phyloP scores from a whole-genome alignment of 1,139 yeast genomes.

The Candida sp. region DNA sequence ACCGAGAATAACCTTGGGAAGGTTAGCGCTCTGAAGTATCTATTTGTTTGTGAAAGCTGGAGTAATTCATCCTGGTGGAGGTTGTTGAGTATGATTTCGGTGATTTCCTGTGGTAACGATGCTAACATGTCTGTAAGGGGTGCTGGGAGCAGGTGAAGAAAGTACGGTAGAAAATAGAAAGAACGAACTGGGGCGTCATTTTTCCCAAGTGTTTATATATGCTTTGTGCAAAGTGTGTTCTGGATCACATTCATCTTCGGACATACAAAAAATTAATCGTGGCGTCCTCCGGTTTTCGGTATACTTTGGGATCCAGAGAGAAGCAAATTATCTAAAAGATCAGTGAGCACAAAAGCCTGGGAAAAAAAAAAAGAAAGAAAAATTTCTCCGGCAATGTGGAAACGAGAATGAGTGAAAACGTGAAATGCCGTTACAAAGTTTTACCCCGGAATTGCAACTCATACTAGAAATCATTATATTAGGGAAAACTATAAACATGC shows the following conservation, averaged over 20 bases:
- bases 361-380: neutral
- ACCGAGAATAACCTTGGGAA: slow-evolving; percentile 23
- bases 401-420: no score
- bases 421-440: no score
- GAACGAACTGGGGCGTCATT: neutral
- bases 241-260: slow-evolving; percentile 1
- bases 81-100: slow-evolving; percentile 17
- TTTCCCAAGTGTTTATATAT: no score
- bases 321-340: slow-evolving; percentile 1
- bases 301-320: neutral
- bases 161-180: neutral
- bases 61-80: slow-evolving; percentile 23
- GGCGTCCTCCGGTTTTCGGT: slow-evolving; percentile 6
- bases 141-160: neutral
- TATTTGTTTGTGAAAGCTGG: slow-evolving; percentile 20
- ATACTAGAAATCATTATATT: no score
- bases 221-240: no score
- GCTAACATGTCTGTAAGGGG: no score
- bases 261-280: neutral
- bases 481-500: no score
- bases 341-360: slow-evolving; percentile 1
- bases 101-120: slow-evolving; percentile 26
- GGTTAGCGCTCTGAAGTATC: slow-evolving; percentile 16
- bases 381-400: neutral
- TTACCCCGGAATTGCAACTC: no score